Evolutionary conservation across 495 filamentous ascomycete genomes (phyloP).

Genomic region (Endocarpon pusillum): DNA sequence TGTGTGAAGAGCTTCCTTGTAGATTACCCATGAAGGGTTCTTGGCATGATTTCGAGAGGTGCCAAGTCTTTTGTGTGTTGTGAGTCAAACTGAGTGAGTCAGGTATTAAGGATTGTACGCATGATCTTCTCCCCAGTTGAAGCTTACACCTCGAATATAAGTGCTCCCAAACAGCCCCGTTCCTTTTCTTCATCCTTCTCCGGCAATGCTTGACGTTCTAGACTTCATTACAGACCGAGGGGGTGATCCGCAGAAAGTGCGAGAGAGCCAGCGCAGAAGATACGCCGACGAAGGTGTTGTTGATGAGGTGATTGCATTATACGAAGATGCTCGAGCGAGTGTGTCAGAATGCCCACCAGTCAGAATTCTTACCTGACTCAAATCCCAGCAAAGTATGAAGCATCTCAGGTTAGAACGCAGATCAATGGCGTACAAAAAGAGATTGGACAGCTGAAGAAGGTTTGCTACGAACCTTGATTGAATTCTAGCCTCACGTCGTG

Average conservation of each 20-base stretch:
- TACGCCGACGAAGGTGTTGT: slow-evolving; percentile 65
- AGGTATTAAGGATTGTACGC: too few species aligned
- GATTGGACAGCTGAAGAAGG: slow-evolving; percentile 88
- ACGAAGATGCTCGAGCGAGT: slow-evolving; percentile 69
- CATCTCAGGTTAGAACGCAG: slow-evolving; percentile 59
- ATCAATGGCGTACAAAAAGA: slow-evolving; percentile 81
- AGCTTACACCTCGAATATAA: too few species aligned
- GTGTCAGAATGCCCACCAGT: background rate
- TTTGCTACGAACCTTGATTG: slow-evolving; percentile 12
- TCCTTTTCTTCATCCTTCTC: slow-evolving; percentile 3
- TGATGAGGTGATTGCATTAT: slow-evolving; percentile 78
- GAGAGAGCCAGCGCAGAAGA: slow-evolving; percentile 70
- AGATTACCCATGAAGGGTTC: too few species aligned
- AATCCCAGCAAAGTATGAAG: slow-evolving; percentile 53
- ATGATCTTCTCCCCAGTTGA: too few species aligned
- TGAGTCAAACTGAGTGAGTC: too few species aligned
- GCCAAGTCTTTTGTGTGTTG: too few species aligned
- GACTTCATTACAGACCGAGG: slow-evolving; percentile 77
- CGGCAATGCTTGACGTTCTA: slow-evolving; percentile 67
- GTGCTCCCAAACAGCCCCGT: too few species aligned
- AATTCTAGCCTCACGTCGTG: background rate
- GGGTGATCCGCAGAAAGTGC: slow-evolving; percentile 75
- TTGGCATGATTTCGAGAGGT: too few species aligned
- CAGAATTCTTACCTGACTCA: background rate
- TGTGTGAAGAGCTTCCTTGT: too few species aligned